Evolutionary conservation across 768 basidiomycete species (phyloP).

Genomic region (Basidioascus undulatus): DNA sequence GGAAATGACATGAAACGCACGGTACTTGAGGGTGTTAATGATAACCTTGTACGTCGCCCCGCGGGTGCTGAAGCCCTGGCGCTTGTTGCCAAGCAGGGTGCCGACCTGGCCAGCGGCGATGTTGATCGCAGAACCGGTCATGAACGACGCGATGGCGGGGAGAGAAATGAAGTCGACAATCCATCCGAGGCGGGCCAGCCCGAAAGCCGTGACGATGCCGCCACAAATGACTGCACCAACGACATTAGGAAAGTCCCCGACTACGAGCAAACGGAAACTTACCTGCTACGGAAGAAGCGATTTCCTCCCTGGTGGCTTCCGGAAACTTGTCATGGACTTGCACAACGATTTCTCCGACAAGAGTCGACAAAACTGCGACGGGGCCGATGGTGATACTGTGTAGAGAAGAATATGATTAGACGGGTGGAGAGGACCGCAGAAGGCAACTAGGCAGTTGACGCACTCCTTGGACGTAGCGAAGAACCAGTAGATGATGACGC

Average conservation of each 20-base stretch:
- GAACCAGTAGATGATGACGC: constrained; percentile 67
- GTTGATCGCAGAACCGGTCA: constrained; percentile 81
- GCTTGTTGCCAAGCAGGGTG: constrained; percentile 30
- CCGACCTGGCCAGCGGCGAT: constrained; percentile 76
- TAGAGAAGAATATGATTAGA: background rate
- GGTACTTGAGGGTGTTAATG: constrained; percentile 73
- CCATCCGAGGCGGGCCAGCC: constrained; percentile 75
- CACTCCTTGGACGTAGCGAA: constrained; percentile 87
- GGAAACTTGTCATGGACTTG: too few species aligned
- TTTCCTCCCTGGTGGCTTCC: too few species aligned
- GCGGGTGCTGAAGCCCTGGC: constrained; percentile 37
- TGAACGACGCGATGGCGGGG: constrained; percentile 41
- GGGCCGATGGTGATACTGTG: constrained; percentile 82
- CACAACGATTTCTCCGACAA: too few species aligned
- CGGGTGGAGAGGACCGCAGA: background rate
- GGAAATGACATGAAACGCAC: too few species aligned
- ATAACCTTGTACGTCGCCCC: constrained; percentile 65
- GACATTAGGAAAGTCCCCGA: too few species aligned
- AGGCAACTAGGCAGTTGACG: background rate
- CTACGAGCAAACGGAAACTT: too few species aligned
- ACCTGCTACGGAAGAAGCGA: too few species aligned
- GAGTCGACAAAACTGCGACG: constrained; percentile 98
- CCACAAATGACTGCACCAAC: constrained; percentile 76
- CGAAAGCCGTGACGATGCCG: constrained; percentile 73
- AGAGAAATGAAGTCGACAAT: constrained; percentile 74